Conservation (phyloP, 2,329 filamentous ascomycete species). For the Aureobasidium sp. region DNA sequence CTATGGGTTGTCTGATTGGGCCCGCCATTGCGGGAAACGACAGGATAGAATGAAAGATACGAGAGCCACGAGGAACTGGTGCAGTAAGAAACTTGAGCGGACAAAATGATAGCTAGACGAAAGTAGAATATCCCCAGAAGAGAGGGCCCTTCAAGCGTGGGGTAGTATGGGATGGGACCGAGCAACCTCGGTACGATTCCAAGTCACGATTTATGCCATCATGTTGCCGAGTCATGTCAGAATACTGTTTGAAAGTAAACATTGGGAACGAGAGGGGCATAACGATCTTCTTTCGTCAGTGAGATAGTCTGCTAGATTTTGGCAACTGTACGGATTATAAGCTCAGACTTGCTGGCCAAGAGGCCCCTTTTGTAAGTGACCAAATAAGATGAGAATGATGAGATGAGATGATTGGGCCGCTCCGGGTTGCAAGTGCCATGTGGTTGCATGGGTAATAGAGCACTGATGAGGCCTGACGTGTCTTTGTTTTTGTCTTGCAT, state of each 20-base stretch:
- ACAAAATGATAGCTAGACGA: neutral
- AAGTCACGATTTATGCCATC: slow-evolving; percentile 8
- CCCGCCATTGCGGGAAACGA: slow-evolving; percentile 60
- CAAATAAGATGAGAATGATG: neutral
- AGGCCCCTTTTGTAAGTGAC: neutral
- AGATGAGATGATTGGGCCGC: neutral
- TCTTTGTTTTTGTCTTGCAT: slow-evolving; percentile 10
- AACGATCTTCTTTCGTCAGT: neutral
- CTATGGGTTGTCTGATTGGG: slow-evolving; percentile 81
- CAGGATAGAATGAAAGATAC: neutral
- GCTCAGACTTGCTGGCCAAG: neutral
- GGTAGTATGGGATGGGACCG: neutral
- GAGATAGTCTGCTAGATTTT: neutral
- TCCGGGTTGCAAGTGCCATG: neutral
- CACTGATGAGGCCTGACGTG: slow-evolving; percentile 8
- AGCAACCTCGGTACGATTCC: slow-evolving; percentile 8
- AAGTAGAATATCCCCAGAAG: neutral
- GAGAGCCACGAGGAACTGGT: neutral
- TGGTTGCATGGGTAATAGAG: neutral
- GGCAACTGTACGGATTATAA: neutral
- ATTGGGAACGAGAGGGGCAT: neutral
- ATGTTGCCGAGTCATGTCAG: slow-evolving; percentile 7
- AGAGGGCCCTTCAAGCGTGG: neutral
- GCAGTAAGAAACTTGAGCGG: neutral
- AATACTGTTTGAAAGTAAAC: neutral